A percentile compares a stretch with the other conserved stretches of the same genome.
phyloP scores from a whole-genome alignment of 2,329 filamentous ascomycete genomes.

The Diaporthe nobilis region DNA sequence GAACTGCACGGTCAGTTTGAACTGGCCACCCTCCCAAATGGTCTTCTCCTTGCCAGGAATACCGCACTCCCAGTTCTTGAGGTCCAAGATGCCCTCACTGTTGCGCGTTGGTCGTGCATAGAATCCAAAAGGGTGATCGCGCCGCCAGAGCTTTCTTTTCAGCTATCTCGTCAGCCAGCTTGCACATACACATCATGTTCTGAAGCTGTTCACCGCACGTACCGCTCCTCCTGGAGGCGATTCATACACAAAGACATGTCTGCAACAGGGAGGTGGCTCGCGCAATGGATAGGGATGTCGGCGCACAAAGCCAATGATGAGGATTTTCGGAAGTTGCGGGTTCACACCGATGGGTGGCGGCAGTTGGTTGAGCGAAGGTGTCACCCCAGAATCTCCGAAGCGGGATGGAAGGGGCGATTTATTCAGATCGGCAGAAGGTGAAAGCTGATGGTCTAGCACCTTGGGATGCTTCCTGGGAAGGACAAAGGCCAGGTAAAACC shows the following conservation, averaged over 20 bases:
- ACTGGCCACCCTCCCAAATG: slow-evolving; percentile 96
- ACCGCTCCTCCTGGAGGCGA: slow-evolving; percentile 90
- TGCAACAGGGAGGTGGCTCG: not conserved
- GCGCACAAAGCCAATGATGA: not conserved
- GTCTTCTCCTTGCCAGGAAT: slow-evolving; percentile 97
- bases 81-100: slow-evolving; percentile 84
- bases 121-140: slow-evolving; percentile 97
- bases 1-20: slow-evolving; percentile 93
- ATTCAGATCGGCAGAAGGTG: not conserved
- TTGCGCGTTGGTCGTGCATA: slow-evolving; percentile 90
- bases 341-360: not conserved
- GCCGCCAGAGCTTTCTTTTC: slow-evolving; percentile 94
- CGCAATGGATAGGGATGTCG: not conserved
- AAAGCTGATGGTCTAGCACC: not conserved
- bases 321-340: not conserved
- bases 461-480: not conserved
- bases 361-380: slow-evolving; percentile 1
- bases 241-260: slow-evolving; percentile 91
- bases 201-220: slow-evolving; percentile 51
- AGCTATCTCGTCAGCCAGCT: slow-evolving; percentile 14
- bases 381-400: slow-evolving; percentile 7
- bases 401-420: slow-evolving; percentile 5
- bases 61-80: slow-evolving; percentile 97
- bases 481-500: not conserved
- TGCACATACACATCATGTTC: not conserved